Base-by-base conservation (phyloP, 768 basidiomycete genomes). In the Amanita exitialis region DNA sequence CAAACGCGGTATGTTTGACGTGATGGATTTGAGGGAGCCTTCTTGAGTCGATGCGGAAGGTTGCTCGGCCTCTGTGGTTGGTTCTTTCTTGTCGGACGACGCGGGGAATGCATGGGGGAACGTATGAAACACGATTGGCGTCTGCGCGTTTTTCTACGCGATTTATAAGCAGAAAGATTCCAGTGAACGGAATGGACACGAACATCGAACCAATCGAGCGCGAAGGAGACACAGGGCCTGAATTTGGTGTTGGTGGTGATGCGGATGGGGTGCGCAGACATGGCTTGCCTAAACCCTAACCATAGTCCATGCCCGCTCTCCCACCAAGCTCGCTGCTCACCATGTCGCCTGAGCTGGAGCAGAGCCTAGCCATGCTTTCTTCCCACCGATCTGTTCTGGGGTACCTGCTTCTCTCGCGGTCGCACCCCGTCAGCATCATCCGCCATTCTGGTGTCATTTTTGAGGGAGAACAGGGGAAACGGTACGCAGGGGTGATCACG, bases 371-470 rank as follows among this genome's bases (percentile, higher is more conserved):
- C 0, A 67, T 84, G 55, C 74, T 95, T 47, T 83, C 89, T 1
- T 76, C 86, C 4, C 87, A 94, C 61, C 78, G 88, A 15, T 84
- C 88, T 16, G 90, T 94, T 3, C 77, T 90, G 5, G 91, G 92
- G 1, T 93, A 93, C 63, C 76, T 95, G 60, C 77, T 94, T 0
- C 72, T 94, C 28, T 84, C 89, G 3, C 76, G 90, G 12, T 77
- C 81, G 0, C 76, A 77, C 42, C 83, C 82, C 5, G 76, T 79
- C 16, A 81, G 82, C 57, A 90, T 96, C 56, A 85, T 96, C 58
- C 76, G 88, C 28, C 83, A 89, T 58, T 83, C 87, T 0, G 90
- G 89, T 12, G 86, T 87, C 47, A 76, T 90, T 4, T 91, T 91
- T 57, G 90, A 91, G 55, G 88, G 89, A 28, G 89, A 90, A 55